These are phyloP conservation scores for Diaporthe velutina DNA, from an alignment of 2,329 filamentous ascomycete genomes.

Conservation along the genomic window DNA sequence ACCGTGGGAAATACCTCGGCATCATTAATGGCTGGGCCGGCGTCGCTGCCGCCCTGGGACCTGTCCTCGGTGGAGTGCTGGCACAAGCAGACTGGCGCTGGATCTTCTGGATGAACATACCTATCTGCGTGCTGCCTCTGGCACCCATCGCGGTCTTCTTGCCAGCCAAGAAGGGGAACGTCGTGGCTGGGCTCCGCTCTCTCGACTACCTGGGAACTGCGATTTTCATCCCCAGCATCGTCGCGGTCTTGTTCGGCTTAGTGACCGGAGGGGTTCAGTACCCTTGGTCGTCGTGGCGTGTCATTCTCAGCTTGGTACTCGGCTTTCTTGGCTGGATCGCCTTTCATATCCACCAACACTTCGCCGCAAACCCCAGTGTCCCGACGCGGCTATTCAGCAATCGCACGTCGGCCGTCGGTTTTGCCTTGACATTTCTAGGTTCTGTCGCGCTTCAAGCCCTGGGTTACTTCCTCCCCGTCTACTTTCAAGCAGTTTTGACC, in stretches of 20 bases:
- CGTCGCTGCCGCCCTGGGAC: too few relatives aligned
- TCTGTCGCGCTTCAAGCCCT: constrained; percentile 50
- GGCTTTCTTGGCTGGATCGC: constrained; percentile 3
- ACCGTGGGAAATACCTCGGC: too few relatives aligned
- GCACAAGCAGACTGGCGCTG: too few relatives aligned
- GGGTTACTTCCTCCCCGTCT: constrained; percentile 56
- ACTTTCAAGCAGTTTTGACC: constrained; percentile 55
- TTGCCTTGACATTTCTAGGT: constrained; percentile 52
- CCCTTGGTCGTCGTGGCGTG: constrained; percentile 9
- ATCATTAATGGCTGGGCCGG: too few relatives aligned
- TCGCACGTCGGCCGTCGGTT: constrained; percentile 50
- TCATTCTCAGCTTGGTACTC: not conserved
- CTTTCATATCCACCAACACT: constrained; percentile 5
- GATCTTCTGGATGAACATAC: too few relatives aligned
- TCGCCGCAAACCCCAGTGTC: constrained; percentile 50
- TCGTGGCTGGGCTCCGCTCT: too few relatives aligned
- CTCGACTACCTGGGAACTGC: too few relatives aligned
- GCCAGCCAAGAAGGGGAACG: too few relatives aligned
- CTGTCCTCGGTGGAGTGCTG: too few relatives aligned
- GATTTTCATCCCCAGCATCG: too few relatives aligned
- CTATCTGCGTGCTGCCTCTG: too few relatives aligned
- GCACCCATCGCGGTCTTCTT: too few relatives aligned
- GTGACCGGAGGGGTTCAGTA: not conserved
- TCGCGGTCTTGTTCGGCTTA: not conserved
- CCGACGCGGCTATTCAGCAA: constrained; percentile 59